phyloP scores from a whole-genome alignment of 306 rosid species.

The Elaeagnus macrophylla region DNA sequence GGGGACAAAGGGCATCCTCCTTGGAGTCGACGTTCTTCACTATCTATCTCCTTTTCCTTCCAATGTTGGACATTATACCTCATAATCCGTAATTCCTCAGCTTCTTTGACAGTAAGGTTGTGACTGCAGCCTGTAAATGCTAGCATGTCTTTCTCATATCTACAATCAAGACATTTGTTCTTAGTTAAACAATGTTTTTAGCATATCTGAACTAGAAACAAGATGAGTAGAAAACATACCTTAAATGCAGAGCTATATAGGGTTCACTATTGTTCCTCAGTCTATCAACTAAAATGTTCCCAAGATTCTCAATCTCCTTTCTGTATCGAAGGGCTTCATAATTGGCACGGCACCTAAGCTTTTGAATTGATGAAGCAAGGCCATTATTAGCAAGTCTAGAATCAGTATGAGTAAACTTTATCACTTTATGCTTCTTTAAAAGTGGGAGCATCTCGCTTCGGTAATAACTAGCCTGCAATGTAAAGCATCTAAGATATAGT shows the following conservation, averaged over 20 bases:
- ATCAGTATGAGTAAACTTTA: constrained; percentile 78
- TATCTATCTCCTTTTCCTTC: constrained; percentile 95
- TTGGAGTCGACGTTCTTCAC: constrained; percentile 48
- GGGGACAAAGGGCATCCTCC: constrained; percentile 99
- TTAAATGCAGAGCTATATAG: constrained; percentile 83
- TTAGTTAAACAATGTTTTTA: constrained; percentile 1
- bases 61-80: constrained; percentile 87
- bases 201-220: neutral
- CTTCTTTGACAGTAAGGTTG: constrained; percentile 67
- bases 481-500: constrained; percentile 26
- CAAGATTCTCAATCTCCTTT: constrained; percentile 77
- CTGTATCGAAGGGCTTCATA: constrained; percentile 71
- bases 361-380: constrained; percentile 74
- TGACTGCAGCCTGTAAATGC: constrained; percentile 97
- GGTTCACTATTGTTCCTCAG: constrained; percentile 61
- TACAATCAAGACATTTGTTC: constrained; percentile 19
- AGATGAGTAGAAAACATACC: constrained; percentile 28
- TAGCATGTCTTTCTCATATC: constrained; percentile 99
- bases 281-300: constrained; percentile 60
- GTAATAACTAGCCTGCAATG: constrained; percentile 85
- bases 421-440: constrained; percentile 56
- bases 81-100: constrained; percentile 68
- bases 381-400: constrained; percentile 86
- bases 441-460: constrained; percentile 65
- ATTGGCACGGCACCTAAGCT: constrained; percentile 82